Evolutionary conservation across 495 filamentous ascomycete genomes (phyloP).

Genomic region (Oidiodendron maius): DNA sequence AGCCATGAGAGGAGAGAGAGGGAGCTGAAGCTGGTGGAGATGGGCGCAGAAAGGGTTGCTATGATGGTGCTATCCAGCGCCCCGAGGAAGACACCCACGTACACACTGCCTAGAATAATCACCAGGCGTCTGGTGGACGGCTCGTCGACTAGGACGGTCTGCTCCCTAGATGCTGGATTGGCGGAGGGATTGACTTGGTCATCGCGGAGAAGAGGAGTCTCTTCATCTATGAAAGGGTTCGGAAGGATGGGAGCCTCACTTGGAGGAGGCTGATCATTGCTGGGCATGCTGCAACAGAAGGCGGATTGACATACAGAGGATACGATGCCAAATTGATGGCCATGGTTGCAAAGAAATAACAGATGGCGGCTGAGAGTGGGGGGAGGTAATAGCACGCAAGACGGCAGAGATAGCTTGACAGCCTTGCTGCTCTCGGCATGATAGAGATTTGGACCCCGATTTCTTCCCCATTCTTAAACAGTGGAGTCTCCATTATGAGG

Average conservation of each 20-base stretch:
- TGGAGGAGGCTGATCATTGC: no score
- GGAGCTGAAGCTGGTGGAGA: slow-evolving; percentile 78
- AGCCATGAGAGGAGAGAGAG: slow-evolving; percentile 87
- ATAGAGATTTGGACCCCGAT: no score
- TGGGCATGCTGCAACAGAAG: no score
- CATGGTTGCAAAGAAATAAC: no score
- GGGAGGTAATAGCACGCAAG: no score
- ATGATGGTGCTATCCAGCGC: slow-evolving; percentile 81
- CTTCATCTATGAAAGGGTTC: slow-evolving; percentile 8
- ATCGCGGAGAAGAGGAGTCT: slow-evolving; percentile 22
- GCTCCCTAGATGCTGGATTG: slow-evolving; percentile 5
- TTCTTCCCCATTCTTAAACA: no score
- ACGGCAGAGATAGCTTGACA: no score
- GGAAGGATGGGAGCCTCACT: not conserved
- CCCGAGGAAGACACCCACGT: slow-evolving; percentile 78
- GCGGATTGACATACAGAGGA: no score
- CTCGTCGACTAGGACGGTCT: slow-evolving; percentile 33
- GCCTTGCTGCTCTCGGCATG: no score
- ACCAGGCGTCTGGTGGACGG: slow-evolving; percentile 38
- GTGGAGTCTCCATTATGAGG: no score
- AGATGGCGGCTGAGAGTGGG: no score
- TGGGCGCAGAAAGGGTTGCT: slow-evolving; percentile 78
- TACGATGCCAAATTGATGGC: no score
- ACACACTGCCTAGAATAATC: slow-evolving; percentile 51
- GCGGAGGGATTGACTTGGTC: not conserved